A percentile compares a stretch with the other conserved stretches of the same genome.
phyloP scores from a whole-genome alignment of 805 yeast genomes.

The Saturnispora ahearnii region DNA sequence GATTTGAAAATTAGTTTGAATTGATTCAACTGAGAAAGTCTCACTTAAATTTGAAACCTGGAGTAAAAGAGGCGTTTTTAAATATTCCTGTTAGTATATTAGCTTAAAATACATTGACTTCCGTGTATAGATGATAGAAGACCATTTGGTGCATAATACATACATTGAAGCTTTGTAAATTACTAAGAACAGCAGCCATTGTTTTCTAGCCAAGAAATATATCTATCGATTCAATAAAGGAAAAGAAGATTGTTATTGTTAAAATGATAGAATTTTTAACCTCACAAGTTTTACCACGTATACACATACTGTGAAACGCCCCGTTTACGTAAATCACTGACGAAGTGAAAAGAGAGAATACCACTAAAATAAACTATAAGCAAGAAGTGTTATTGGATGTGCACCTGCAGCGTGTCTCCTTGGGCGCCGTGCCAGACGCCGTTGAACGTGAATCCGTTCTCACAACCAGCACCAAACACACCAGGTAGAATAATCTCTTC shows the following conservation, averaged over 20 bases:
- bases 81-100: background rate
- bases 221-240: background rate
- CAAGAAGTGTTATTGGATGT: background rate
- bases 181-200: constrained; percentile 8
- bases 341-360: background rate
- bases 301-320: background rate
- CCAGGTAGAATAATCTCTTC: constrained; percentile 11
- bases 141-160: background rate
- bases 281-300: background rate
- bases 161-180: constrained; percentile 11
- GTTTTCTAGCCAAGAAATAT: background rate
- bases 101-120: background rate
- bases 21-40: constrained; percentile 39
- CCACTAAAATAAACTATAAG: background rate
- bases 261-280: background rate
- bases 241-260: background rate
- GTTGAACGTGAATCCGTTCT: constrained; percentile 25
- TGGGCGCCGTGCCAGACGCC: constrained; percentile 26
- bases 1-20: constrained; percentile 34
- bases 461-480: constrained; percentile 29
- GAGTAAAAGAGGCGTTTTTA: background rate
- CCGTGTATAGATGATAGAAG: no score
- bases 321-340: background rate
- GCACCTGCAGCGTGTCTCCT: constrained; percentile 23
- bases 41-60: constrained; percentile 32